Evolutionary conservation across 148 eudicot species (phyloP).

Genomic region (Amaranthus cruentus): DNA sequence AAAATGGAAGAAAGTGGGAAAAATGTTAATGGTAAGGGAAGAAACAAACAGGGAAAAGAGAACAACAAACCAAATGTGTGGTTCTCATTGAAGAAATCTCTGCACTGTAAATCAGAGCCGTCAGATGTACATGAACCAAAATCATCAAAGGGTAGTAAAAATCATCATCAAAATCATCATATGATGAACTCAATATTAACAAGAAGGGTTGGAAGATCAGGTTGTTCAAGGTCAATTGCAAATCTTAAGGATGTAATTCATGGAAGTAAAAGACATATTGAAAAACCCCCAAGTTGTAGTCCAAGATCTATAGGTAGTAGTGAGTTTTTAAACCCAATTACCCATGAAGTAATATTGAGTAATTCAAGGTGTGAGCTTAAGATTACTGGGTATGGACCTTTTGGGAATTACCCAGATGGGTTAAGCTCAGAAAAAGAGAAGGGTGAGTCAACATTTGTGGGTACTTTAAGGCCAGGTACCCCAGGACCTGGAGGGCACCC

Average conservation of each 20-base stretch:
- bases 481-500: conserved; percentile 92
- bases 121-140: conserved; percentile 84
- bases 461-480: conserved; percentile 80
- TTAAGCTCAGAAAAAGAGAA: conserved; percentile 20
- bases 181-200: conserved; percentile 56
- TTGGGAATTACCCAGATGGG: conserved; percentile 33
- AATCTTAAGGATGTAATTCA: conserved; percentile 91
- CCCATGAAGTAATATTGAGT: conserved; percentile 86
- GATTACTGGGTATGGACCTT: conserved; percentile 54
- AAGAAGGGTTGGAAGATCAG: conserved; percentile 60
- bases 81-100: conserved; percentile 77
- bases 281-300: conserved; percentile 72
- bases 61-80: conserved; percentile 69
- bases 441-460: conserved; percentile 49
- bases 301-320: conserved; percentile 96
- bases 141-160: conserved; percentile 16
- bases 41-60: conserved; percentile 28
- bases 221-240: conserved; percentile 94
- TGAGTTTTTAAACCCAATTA: conserved; percentile 87
- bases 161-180: conserved; percentile 26
- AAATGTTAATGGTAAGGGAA: conserved; percentile 16
- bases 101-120: conserved; percentile 85
- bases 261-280: conserved; percentile 87
- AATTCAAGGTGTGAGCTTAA: conserved; percentile 81
- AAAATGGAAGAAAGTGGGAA: conserved; percentile 16